Percentiles rank a stretch among this genome's conserved stretches.
Evolutionary conservation across 2,329 filamentous ascomycete species (phyloP).

Genomic region (Simplicillium aogashimaense): DNA sequence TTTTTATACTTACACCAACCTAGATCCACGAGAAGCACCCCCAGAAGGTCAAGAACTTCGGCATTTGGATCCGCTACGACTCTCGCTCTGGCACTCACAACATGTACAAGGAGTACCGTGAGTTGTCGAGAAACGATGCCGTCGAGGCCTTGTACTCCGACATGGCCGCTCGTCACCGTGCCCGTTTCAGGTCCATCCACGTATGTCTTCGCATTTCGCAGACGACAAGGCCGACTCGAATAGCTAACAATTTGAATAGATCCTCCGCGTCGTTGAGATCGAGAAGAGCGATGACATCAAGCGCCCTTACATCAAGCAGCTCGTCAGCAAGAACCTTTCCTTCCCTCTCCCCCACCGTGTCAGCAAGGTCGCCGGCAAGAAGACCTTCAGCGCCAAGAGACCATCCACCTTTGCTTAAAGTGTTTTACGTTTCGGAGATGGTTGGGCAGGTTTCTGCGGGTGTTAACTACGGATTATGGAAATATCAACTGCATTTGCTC

Average conservation of each 20-base stretch:
- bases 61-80: constrained; percentile 99
- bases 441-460: constrained; percentile 46
- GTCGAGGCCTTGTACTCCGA: constrained; percentile 98
- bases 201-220: constrained; percentile 46
- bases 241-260: constrained; percentile 39
- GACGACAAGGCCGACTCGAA: not conserved
- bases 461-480: constrained; percentile 54
- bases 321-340: constrained; percentile 86
- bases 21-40: constrained; percentile 98
- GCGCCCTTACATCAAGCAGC: constrained; percentile 99
- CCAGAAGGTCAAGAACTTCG: constrained; percentile 99
- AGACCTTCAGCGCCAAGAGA: constrained; percentile 87
- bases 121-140: constrained; percentile 91
- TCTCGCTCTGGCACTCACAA: constrained; percentile 99
- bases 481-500: constrained; percentile 50
- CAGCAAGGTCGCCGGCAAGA: constrained; percentile 72
- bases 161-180: constrained; percentile 96
- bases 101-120: constrained; percentile 99
- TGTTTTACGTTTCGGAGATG: constrained; percentile 41
- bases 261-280: constrained; percentile 96
- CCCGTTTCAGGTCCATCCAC: constrained; percentile 97
- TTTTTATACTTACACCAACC: not conserved
- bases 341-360: constrained; percentile 98
- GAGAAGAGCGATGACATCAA: constrained; percentile 92
- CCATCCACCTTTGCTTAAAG: constrained; percentile 96